A percentile compares a stretch with the other conserved stretches of the same genome.
These are phyloP conservation scores for Leishmania arabica DNA, from an alignment of 208 protist species.

Conservation along the genomic window DNA sequence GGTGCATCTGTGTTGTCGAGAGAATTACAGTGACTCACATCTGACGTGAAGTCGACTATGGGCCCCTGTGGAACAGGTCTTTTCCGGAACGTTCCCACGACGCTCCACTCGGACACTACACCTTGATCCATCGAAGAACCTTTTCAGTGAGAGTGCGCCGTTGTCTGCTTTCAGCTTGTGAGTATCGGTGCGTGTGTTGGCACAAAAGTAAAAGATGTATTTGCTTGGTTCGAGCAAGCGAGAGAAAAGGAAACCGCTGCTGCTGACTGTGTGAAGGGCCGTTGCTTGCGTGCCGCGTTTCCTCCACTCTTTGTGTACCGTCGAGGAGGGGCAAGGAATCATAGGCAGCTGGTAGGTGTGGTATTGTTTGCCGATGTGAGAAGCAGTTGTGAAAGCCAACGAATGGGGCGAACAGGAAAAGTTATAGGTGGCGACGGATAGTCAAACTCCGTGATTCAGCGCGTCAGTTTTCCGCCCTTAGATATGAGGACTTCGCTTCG, in stretches of 20 bases:
- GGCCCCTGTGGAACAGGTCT: slow-evolving; percentile 37
- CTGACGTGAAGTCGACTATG: slow-evolving; percentile 36
- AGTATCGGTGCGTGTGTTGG: not conserved
- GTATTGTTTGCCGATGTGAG: not conserved
- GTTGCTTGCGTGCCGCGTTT: not conserved
- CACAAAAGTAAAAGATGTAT: not conserved
- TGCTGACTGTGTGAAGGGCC: not conserved
- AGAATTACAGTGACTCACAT: slow-evolving; percentile 16
- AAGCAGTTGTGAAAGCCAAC: not conserved
- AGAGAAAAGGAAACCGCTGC: not conserved
- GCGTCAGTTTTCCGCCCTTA: not conserved
- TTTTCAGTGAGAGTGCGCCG: not conserved
- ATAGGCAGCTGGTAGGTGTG: not conserved
- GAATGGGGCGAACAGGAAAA: not conserved
- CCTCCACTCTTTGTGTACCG: not conserved
- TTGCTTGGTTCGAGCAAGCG: not conserved
- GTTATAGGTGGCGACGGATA: not conserved
- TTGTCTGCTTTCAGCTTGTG: not conserved
- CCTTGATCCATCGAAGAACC: slow-evolving; percentile 18
- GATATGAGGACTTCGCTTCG: not conserved
- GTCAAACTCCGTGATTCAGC: not conserved
- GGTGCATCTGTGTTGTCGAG: slow-evolving; percentile 24
- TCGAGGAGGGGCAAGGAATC: not conserved
- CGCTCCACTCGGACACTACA: slow-evolving; percentile 35
- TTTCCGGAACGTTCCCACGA: slow-evolving; percentile 45